A percentile compares a stretch with the other conserved stretches of the same genome.
Conservation (phyloP, 805 yeast genomes). For the Candida quercuum region DNA sequence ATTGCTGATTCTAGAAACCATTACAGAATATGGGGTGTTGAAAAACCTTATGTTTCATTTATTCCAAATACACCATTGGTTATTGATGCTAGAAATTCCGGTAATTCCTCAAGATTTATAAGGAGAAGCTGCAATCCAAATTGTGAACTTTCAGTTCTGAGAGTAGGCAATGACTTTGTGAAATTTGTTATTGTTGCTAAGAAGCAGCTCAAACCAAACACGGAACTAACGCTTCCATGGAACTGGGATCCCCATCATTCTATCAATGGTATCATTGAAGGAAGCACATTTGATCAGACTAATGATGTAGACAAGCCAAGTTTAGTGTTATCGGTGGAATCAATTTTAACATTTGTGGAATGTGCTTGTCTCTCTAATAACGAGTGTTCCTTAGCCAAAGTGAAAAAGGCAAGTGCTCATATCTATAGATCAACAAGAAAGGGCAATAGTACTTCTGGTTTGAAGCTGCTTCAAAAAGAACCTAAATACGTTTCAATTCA, state of each 20-base stretch:
- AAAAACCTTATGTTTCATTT: constrained; percentile 51
- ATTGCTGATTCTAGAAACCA: constrained; percentile 65
- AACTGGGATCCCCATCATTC: constrained; percentile 85
- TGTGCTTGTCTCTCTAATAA: constrained; percentile 50
- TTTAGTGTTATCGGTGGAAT: constrained; percentile 57
- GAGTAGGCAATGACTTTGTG: constrained; percentile 31
- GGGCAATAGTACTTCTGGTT: constrained; percentile 19
- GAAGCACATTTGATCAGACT: constrained; percentile 46
- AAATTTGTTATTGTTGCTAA: constrained; percentile 54
- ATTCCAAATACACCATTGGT: constrained; percentile 58
- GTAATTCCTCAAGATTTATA: constrained; percentile 69
- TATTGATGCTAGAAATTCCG: constrained; percentile 75
- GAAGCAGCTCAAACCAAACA: constrained; percentile 51
- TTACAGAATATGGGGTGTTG: constrained; percentile 68
- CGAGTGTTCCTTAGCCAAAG: constrained; percentile 54
- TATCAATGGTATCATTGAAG: constrained; percentile 44
- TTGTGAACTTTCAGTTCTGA: constrained; percentile 52
- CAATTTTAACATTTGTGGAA: constrained; percentile 54
- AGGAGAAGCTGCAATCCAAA: constrained; percentile 77
- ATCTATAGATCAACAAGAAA: constrained; percentile 47
- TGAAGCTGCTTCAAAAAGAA: constrained; percentile 28
- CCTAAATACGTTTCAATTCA: constrained; percentile 26
- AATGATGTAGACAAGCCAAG: constrained; percentile 47
- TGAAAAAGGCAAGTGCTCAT: constrained; percentile 57
- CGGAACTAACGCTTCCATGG: constrained; percentile 80